Evolutionary conservation across 306 rosid species (phyloP).

Genomic region (Datisca glomerata): DNA sequence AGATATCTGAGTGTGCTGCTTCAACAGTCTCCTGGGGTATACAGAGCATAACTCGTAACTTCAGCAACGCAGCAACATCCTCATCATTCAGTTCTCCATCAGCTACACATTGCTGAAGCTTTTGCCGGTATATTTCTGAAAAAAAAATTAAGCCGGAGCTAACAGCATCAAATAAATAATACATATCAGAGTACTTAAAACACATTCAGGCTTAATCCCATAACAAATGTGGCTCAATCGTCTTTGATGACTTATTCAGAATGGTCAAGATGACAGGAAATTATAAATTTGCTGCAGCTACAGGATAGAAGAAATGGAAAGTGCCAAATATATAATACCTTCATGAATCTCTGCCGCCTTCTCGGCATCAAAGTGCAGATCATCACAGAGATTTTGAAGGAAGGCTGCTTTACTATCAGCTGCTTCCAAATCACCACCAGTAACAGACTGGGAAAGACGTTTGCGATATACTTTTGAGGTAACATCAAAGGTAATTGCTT

Average conservation of each 20-base stretch:
- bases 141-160: conserved; percentile 18
- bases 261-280: too few species aligned
- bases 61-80: conserved; percentile 76
- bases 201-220: too few species aligned
- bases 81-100: conserved; percentile 74
- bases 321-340: conserved; percentile 60
- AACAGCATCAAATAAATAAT: too few species aligned
- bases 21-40: conserved; percentile 80
- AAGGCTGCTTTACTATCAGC: conserved; percentile 95
- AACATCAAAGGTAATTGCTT: conserved; percentile 55
- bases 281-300: too few species aligned
- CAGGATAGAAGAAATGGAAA: too few species aligned
- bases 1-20: conserved; percentile 86
- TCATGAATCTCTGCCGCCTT: conserved; percentile 86
- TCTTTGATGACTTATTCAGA: too few species aligned
- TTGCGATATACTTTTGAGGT: conserved; percentile 77
- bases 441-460: conserved; percentile 59
- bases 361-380: conserved; percentile 76
- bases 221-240: too few species aligned
- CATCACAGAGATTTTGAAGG: conserved; percentile 85
- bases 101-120: conserved; percentile 91
- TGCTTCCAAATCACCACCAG: conserved; percentile 57
- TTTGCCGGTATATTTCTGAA: conserved; percentile 86
- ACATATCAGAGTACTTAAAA: too few species aligned
- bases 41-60: conserved; percentile 86